Conservation (phyloP, 345 rosid species). For the Gossypium rotundifolium region DNA sequence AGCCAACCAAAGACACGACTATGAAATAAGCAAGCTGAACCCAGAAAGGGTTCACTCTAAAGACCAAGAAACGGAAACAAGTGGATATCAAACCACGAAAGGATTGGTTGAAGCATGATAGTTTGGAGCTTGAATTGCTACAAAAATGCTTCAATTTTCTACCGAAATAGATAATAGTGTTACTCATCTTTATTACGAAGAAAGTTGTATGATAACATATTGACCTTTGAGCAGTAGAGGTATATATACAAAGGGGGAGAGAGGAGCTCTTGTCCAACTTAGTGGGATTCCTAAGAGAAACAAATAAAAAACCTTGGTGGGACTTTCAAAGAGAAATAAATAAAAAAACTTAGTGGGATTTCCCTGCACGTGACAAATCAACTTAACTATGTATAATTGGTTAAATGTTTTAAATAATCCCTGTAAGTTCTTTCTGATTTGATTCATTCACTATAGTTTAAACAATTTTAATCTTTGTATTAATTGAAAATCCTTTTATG, state of each 20-base stretch:
- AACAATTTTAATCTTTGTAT: too few species aligned
- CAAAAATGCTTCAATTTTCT: background rate
- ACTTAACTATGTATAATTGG: background rate
- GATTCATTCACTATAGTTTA: too few species aligned
- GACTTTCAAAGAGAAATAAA: too few species aligned
- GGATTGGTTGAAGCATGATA: background rate
- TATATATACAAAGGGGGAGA: too few species aligned
- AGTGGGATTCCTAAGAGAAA: too few species aligned
- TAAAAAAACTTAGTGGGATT: background rate
- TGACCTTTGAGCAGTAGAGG: background rate
- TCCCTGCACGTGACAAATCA: background rate
- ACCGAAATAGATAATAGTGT: background rate
- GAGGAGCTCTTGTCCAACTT: too few species aligned
- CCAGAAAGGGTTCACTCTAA: slow-evolving; percentile 17
- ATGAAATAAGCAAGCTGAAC: slow-evolving; percentile 29
- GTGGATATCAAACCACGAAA: too few species aligned
- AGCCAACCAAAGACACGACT: slow-evolving; percentile 24
- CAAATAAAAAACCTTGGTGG: too few species aligned
- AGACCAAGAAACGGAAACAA: background rate
- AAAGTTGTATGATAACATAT: background rate
- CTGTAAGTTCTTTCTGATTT: too few species aligned
- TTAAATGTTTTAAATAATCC: too few species aligned
- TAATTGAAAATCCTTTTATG: too few species aligned
- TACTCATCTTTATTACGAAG: background rate
- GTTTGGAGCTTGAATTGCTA: background rate